phyloP scores from a whole-genome alignment of 257 asterid species.

The Jacaranda mimosifolia region DNA sequence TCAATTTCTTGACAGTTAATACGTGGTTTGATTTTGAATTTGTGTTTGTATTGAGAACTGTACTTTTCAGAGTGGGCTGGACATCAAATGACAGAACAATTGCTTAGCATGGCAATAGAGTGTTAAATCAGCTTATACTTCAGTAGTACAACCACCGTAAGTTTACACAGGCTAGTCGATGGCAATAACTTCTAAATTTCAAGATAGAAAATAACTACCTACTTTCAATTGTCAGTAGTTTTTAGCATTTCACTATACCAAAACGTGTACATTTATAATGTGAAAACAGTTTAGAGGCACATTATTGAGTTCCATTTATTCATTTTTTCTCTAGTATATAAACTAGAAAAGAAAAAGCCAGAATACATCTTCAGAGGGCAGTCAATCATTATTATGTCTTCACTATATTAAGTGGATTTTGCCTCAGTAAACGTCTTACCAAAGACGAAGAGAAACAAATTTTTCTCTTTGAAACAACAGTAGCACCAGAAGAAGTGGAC shows the following conservation, averaged over 20 bases:
- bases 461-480: not conserved
- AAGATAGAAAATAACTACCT: slow-evolving; percentile 5
- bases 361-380: not conserved
- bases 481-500: not conserved
- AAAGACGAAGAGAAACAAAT: slow-evolving; percentile 1
- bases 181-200: slow-evolving; percentile 1
- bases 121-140: slow-evolving; percentile 10
- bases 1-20: slow-evolving; percentile 49
- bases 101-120: slow-evolving; percentile 25
- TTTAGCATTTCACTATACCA: not conserved
- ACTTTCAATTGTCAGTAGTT: not conserved
- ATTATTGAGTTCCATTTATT: not conserved
- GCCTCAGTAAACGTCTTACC: not conserved
- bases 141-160: not conserved
- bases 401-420: not conserved
- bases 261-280: not conserved
- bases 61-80: slow-evolving; percentile 56
- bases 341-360: not conserved
- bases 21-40: slow-evolving; percentile 49
- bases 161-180: slow-evolving; percentile 17
- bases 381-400: slow-evolving; percentile 10
- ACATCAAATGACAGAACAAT: slow-evolving; percentile 32
- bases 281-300: not conserved
- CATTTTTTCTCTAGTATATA: not conserved
- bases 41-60: slow-evolving; percentile 45